Base-by-base conservation (phyloP, 306 rosid genomes). In the Dalbergia oliveri region DNA sequence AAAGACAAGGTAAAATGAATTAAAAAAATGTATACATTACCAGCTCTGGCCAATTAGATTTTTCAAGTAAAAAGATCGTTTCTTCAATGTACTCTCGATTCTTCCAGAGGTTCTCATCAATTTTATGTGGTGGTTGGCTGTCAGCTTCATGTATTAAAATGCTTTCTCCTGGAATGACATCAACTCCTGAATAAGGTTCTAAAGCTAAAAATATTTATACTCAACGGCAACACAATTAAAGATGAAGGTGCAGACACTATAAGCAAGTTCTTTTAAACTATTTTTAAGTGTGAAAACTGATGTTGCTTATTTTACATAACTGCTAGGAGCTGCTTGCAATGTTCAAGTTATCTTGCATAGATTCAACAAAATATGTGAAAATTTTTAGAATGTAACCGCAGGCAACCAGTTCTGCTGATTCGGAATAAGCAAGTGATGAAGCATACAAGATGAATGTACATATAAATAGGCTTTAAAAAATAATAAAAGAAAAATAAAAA, bases 91-190 rank as follows among this genome's bases (percentile, higher is more conserved):
- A 84, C 75, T 95, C 99, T 82, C 98, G 87, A 81, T 95, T 95
- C 90, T 91, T 95, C 99, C 99, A 95, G 98, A 93, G 87, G 85
- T 95, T 95, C 91, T 95, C 97, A 19, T 95, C 99, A 9, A 95
- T 86, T 84, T 95, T 95, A 84, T 95, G 99, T 5, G 99, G 99
- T 72, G 97, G 94, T 33, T 14, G 87, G 66, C 37, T 11, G 66
- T 86, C 86, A 31, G 86, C 87, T 87, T 94, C 97, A 18, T 83
- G 59, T 44, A 91, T 54, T 54, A 94, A 83, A 10, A 66, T 45
- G 37, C 64, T 84, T 85, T 90, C 94, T 12, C 77, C 94, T 92
- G 82, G 5, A 85, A 69, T 21, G 61, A 82, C 60, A 86, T 76
- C 54, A 81, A 69, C 78, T 39, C 41, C 23, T 53, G 83, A 21